phyloP scores from a whole-genome alignment of 108 stramenopile genomes.

The Conticribra guillardii region DNA sequence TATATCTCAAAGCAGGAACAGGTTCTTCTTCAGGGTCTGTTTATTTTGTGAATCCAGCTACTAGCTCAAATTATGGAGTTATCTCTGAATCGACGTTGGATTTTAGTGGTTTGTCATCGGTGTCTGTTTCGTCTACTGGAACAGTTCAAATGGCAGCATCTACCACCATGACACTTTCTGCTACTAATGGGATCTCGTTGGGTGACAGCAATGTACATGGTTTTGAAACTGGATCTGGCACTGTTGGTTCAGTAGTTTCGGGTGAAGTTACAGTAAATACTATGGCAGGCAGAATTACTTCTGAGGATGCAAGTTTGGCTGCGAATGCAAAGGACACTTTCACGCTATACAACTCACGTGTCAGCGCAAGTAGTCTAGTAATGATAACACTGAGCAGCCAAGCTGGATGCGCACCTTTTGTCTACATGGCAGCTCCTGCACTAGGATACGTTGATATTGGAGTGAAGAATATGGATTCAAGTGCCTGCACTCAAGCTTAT shows the following conservation, averaged over 20 bases:
- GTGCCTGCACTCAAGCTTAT: conserved; percentile 32
- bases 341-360: conserved; percentile 25
- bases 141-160: conserved; percentile 14
- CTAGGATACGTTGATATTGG: conserved; percentile 18
- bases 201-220: conserved; percentile 40
- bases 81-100: conserved; percentile 31
- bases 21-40: conserved; percentile 26
- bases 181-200: conserved; percentile 29
- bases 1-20: conserved; percentile 19
- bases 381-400: conserved; percentile 19
- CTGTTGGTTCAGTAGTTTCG: conserved; percentile 25
- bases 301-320: conserved; percentile 24
- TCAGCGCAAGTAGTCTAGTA: conserved; percentile 27
- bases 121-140: conserved; percentile 21
- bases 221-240: conserved; percentile 38
- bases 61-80: conserved; percentile 29
- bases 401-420: conserved; percentile 27
- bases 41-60: conserved; percentile 23
- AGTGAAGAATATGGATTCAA: conserved; percentile 17
- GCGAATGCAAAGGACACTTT: conserved; percentile 16
- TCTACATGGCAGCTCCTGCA: conserved; percentile 10
- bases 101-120: conserved; percentile 28
- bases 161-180: conserved; percentile 16
- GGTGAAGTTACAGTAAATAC: conserved; percentile 31
- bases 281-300: conserved; percentile 36